Percentiles rank a stretch among this genome's conserved stretches.
These are phyloP conservation scores for Boehmeria nivea DNA, from an alignment of 306 rosid genomes.

Conservation along the genomic window DNA sequence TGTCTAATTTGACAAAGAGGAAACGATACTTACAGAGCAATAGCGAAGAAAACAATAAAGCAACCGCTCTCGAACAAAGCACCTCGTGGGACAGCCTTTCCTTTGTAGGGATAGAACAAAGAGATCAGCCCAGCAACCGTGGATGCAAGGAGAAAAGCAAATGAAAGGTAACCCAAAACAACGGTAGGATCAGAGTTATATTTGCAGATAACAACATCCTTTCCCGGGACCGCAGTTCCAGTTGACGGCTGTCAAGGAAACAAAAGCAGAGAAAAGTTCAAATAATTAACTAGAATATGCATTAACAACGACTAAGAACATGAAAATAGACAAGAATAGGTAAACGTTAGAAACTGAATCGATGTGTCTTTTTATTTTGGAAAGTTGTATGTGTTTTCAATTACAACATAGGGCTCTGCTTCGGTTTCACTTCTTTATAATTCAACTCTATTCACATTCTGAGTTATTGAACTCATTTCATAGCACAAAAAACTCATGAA, in stretches of 20 bases:
- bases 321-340: too few relatives aligned
- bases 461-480: too few relatives aligned
- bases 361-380: too few relatives aligned
- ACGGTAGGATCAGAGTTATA: conserved; percentile 62
- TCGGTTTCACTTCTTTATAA: too few relatives aligned
- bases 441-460: too few relatives aligned
- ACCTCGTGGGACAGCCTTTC: conserved; percentile 57
- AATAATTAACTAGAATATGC: not conserved
- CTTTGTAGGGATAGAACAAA: conserved; percentile 77
- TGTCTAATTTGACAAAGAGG: not conserved
- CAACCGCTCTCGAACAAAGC: conserved; percentile 42
- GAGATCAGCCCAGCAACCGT: conserved; percentile 57
- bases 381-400: not conserved
- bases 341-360: too few relatives aligned
- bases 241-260: conserved; percentile 48
- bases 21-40: conserved; percentile 53
- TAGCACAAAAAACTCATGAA: too few relatives aligned
- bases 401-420: too few relatives aligned
- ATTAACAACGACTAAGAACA: not conserved
- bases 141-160: conserved; percentile 52
- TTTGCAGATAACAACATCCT: conserved; percentile 47
- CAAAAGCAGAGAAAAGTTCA: conserved; percentile 1
- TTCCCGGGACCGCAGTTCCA: conserved; percentile 45
- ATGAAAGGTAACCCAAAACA: conserved; percentile 61
- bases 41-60: conserved; percentile 54